phyloP scores from a whole-genome alignment of 306 rosid species.

The Cicer arietinum region DNA sequence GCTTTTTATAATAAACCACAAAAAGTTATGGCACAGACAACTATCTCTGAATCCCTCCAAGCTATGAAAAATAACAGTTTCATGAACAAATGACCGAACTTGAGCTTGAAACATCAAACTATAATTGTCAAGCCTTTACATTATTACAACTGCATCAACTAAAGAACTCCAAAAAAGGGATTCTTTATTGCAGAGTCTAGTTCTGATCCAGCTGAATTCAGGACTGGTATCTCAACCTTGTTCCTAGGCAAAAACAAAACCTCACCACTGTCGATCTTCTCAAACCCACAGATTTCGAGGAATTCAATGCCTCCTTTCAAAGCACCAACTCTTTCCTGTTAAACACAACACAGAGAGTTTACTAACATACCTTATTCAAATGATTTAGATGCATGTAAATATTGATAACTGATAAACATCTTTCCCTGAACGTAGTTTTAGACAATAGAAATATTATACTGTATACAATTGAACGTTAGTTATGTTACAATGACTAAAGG shows the following conservation, averaged over 20 bases:
- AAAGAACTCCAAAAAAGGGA: slow-evolving; percentile 93
- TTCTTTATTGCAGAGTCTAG: slow-evolving; percentile 91
- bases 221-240: slow-evolving; percentile 77
- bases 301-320: slow-evolving; percentile 84
- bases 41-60: not conserved
- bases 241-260: slow-evolving; percentile 73
- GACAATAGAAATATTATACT: slow-evolving; percentile 5
- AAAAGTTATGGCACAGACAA: slow-evolving; percentile 12
- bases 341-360: slow-evolving; percentile 17
- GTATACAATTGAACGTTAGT: not conserved
- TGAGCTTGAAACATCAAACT: slow-evolving; percentile 25
- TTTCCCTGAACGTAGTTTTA: not conserved
- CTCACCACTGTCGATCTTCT: slow-evolving; percentile 78
- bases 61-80: slow-evolving; percentile 11
- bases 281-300: slow-evolving; percentile 92
- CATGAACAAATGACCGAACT: slow-evolving; percentile 32
- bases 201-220: slow-evolving; percentile 85
- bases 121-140: slow-evolving; percentile 32
- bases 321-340: slow-evolving; percentile 93
- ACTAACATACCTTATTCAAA: not conserved
- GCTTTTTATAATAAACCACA: slow-evolving; percentile 27
- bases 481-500: not conserved
- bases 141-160: slow-evolving; percentile 39
- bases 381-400: slow-evolving; percentile 6
- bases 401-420: not conserved